Conservation (phyloP, 139 green algal species). For the Axilococcus clingmanii region DNA sequence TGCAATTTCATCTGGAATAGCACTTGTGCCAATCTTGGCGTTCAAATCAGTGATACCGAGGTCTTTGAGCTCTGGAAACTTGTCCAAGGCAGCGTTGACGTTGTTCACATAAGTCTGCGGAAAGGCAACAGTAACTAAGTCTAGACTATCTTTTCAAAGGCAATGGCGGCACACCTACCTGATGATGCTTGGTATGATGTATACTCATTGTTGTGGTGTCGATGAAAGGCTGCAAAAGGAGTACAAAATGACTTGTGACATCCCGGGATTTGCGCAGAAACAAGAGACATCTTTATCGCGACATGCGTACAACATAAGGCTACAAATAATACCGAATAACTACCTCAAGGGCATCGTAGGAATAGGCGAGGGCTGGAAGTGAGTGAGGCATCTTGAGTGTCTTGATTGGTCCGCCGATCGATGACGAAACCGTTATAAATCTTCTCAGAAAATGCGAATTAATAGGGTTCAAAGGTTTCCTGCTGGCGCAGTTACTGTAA, state of each 20-base stretch:
- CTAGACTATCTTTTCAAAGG: not conserved
- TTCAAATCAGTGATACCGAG: constrained; percentile 54
- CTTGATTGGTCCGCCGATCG: no score
- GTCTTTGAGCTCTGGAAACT: constrained; percentile 48
- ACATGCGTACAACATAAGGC: not conserved
- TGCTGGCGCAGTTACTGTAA: no score
- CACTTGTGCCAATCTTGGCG: constrained; percentile 32
- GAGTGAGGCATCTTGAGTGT: not conserved
- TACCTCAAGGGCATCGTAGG: constrained; percentile 32
- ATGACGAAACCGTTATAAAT: no score
- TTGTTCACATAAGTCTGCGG: constrained; percentile 64
- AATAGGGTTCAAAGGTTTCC: no score
- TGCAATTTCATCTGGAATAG: constrained; percentile 42
- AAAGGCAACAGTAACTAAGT: not conserved
- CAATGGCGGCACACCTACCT: not conserved
- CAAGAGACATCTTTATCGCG: no score
- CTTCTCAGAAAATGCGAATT: no score
- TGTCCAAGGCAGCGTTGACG: constrained; percentile 58
- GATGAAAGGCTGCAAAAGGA: constrained; percentile 59
- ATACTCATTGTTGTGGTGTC: constrained; percentile 69
- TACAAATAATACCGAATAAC: not conserved
- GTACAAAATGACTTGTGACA: not conserved
- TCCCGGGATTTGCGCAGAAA: not conserved
- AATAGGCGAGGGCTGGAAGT: constrained; percentile 57
- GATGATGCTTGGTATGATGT: constrained; percentile 64